phyloP scores from a whole-genome alignment of 352 stramenopile genomes.

The Phytophthora pini region DNA sequence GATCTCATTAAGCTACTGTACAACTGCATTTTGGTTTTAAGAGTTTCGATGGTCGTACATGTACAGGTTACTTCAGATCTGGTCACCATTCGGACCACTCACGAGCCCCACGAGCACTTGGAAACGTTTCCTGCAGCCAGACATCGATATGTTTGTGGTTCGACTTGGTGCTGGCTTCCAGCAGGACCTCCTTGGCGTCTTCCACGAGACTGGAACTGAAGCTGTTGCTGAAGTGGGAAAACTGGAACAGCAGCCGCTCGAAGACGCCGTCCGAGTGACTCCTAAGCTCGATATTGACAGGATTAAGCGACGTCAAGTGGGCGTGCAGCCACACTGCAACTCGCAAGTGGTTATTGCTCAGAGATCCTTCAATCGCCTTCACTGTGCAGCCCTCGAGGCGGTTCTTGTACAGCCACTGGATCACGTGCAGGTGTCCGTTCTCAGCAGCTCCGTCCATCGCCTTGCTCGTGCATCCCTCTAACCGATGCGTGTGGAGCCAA shows the following conservation, averaged over 20 bases:
- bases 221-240: constrained; percentile 17
- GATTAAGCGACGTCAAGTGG: constrained; percentile 1
- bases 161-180: constrained; percentile 21
- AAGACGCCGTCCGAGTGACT: constrained; percentile 5
- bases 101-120: neutral
- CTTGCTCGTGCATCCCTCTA: constrained; percentile 20
- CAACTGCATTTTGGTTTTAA: neutral
- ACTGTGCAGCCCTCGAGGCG: constrained; percentile 11
- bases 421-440: constrained; percentile 23
- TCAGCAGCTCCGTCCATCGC: constrained; percentile 22
- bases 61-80: constrained; percentile 2
- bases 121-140: constrained; percentile 16
- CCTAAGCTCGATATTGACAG: constrained; percentile 6
- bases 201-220: constrained; percentile 1
- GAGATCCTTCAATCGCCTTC: constrained; percentile 21
- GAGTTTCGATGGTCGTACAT: constrained; percentile 10
- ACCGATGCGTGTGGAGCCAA: constrained; percentile 9
- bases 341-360: constrained; percentile 19
- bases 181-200: constrained; percentile 1
- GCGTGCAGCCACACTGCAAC: constrained; percentile 8
- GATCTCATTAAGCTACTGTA: neutral
- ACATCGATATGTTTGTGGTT: constrained; percentile 15
- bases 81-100: constrained; percentile 10
- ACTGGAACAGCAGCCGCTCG: constrained; percentile 19
- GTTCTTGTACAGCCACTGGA: constrained; percentile 15